Evolutionary conservation across 352 stramenopile species (phyloP), one percentile per base, ranked within the genome.

Genomic region (Phytophthora citricola): DNA sequence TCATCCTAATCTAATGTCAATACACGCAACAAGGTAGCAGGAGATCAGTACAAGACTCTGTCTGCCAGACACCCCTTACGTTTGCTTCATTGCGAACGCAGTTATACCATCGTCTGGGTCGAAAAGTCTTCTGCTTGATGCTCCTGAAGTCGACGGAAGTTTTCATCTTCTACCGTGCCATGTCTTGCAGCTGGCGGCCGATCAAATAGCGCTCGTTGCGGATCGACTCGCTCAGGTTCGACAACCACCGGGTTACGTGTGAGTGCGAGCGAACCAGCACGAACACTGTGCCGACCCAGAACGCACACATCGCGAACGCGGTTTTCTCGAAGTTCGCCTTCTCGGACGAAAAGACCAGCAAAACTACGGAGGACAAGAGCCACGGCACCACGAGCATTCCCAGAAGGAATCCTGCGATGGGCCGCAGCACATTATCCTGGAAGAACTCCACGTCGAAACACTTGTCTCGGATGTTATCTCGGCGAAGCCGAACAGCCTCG

Each of bases 151-250:
- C 43, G n/a, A 36, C 36, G 34, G 26, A 11, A 43, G 26, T 39
- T 46, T 63, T 31, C 39, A 46, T 39, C 32, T 58, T 63, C 61
- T 89, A 95, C 60, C 89, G 76, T 41, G 70, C 82, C 86, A 94
- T 96, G 64, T 96, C 89, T 59, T 94, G 85, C 8, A 96, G 72
- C 66, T 95, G 78, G 4, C 87, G 87, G 38, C 89, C 89, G 58
- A 96, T 92, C 38, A 96, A 64, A 73, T 95, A 96, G 41, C 89
- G 85, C 60, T 96, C 89, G 67, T 96, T 94, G 26, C 87, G 87
- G 48, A 96, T 93, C 63, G 85, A 91, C 65, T 96, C 89, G 56
- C 85, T 84, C 24, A 96, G 67, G 12, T 85, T 83, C 4, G 77
- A 70, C 8, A 93, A 54, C 89, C 89, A 96, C 20, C 64, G 73